Evolutionary conservation across 768 basidiomycete species (phyloP), one percentile per base, ranked within the genome.

Genomic region (Fomitopsis serialis): DNA sequence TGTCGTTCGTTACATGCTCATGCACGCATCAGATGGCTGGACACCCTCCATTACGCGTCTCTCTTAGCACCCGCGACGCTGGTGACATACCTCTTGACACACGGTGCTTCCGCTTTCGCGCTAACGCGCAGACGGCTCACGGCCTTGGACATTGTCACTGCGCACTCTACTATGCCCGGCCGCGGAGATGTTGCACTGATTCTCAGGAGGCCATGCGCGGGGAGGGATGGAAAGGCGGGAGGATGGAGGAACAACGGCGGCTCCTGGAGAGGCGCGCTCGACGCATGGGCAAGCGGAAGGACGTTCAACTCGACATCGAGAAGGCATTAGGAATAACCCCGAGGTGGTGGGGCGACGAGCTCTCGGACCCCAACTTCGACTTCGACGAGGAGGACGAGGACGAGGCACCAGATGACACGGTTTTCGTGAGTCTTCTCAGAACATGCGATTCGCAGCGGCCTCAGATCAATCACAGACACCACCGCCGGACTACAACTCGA

Each of bases 21-120:
- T 32, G 6, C 29, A 32, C 11, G 29, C 11, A 32, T 32, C 61
- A 97, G 94, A 82, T 55, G 95, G 96, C 32, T 98, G 97, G 97
- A 93, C 92, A 10, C 85, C 2, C 76, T 99, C 12, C 96, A 98
- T 63, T 87, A 96, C 71, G 92, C 96, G 8, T 89, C 89, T 8
- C 71, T 98, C 48, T 74, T 91, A 35, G 84, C 92, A 12, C 93
- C 96, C 29, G 90, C 95, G 2, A 94, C 94, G 2, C 74, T 98
- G 21, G 80, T 98, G 21, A 92, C 94, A 0, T 87, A 92, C 74
- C 76, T 99, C 22, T 85, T 98, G 72, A 96, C 92, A 11, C 89
- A 92, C 60, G 92, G 92, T 44, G 92, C 91, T 57, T 93, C 92
- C 23, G 84, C 90, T 0, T 84, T 90, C 56, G 79, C 84, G 5